Evolutionary conservation across 73 alveolate genomes (phyloP).

Genomic region (Tetrahymena borealis): DNA sequence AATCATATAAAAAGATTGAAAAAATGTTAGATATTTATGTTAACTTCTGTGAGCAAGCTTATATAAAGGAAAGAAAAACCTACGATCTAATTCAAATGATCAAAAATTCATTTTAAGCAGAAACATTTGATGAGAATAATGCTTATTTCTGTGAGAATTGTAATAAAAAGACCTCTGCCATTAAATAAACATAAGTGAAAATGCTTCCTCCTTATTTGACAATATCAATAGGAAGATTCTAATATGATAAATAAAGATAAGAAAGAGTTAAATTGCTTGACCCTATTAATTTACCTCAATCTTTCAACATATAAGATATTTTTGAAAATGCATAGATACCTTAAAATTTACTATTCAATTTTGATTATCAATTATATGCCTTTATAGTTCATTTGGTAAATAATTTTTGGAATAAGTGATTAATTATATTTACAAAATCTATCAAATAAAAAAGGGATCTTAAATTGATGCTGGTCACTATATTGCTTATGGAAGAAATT

Average conservation of each 20-base stretch:
- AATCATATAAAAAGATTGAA: background rate
- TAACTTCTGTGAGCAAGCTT: background rate
- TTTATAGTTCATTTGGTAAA: background rate
- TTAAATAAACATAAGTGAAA: background rate
- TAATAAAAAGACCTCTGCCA: background rate
- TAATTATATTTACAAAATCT: too few relatives aligned
- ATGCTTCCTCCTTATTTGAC: background rate
- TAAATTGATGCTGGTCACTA: background rate
- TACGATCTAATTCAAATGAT: background rate
- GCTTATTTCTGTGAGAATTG: background rate
- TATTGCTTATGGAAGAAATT: background rate
- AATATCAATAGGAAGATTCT: background rate
- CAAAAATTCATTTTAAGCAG: background rate
- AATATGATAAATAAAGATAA: background rate
- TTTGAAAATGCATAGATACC: background rate
- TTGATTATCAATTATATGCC: background rate
- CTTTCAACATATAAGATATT: background rate
- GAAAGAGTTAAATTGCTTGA: background rate
- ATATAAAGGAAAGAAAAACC: background rate
- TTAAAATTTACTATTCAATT: background rate
- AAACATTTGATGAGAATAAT: background rate
- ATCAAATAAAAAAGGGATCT: background rate
- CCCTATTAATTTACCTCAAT: background rate
- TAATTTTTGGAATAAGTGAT: background rate
- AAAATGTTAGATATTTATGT: background rate